These are phyloP conservation scores for Dryadomyces quercus-mongolicae DNA, from an alignment of 2,329 filamentous ascomycete genomes.

Conservation along the genomic window DNA sequence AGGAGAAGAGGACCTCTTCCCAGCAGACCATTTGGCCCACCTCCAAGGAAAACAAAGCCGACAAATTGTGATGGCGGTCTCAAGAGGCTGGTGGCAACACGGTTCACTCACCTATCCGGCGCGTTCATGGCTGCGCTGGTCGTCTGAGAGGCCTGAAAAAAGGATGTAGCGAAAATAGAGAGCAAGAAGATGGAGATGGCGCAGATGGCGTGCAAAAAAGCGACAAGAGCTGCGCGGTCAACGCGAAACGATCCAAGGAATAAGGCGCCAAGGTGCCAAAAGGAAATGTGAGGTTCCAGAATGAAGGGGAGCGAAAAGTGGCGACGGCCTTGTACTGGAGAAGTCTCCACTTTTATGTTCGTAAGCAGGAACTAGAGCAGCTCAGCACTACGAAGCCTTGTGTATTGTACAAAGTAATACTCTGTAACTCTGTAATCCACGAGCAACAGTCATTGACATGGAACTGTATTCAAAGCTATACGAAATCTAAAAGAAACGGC, in stretches of 20 bases:
- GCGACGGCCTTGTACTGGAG: neutral
- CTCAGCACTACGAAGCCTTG: neutral
- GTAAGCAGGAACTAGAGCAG: neutral
- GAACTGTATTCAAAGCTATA: neutral
- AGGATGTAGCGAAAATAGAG: neutral
- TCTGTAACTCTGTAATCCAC: too few relatives aligned
- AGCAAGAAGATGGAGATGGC: too few relatives aligned
- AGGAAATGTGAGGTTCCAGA: neutral
- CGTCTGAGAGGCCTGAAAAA: neutral
- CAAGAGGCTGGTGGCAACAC: too few relatives aligned
- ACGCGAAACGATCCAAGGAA: neutral
- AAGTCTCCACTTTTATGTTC: neutral
- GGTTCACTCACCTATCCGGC: slow-evolving; percentile 36
- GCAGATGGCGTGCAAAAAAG: neutral
- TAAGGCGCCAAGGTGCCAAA: neutral
- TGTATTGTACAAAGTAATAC: too few relatives aligned
- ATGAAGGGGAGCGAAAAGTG: neutral
- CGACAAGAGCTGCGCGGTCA: neutral
- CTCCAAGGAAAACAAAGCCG: too few relatives aligned
- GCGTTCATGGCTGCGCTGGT: slow-evolving; percentile 36
- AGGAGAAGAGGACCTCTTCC: neutral
- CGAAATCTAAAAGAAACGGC: neutral
- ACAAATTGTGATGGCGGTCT: too few relatives aligned
- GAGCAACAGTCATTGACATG: too few relatives aligned
- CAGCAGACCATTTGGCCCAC: too few relatives aligned